A percentile compares a stretch with the other conserved stretches of the same genome.
phyloP scores from a whole-genome alignment of 345 rosid species.

The Noccaea caerulescens region DNA sequence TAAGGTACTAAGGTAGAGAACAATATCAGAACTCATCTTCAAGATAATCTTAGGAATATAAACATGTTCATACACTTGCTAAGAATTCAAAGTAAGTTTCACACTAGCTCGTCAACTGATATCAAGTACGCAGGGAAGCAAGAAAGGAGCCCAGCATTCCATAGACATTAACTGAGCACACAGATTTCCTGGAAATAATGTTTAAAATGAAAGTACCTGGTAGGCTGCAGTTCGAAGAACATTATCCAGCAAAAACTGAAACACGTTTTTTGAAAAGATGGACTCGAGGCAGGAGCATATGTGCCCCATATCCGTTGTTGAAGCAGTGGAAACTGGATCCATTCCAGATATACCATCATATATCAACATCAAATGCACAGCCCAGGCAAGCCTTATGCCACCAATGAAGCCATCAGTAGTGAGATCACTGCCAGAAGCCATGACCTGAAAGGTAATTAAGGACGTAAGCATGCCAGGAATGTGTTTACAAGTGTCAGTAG shows the following conservation, averaged over 20 bases:
- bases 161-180: slow-evolving; percentile 3
- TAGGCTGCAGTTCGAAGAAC: slow-evolving; percentile 87
- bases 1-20: slow-evolving; percentile 1
- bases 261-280: slow-evolving; percentile 74
- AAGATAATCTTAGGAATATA: not conserved
- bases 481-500: slow-evolving; percentile 18
- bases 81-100: not conserved
- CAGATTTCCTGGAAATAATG: not conserved
- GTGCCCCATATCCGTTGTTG: slow-evolving; percentile 66
- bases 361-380: slow-evolving; percentile 82
- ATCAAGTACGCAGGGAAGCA: slow-evolving; percentile 18
- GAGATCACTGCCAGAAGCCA: slow-evolving; percentile 62
- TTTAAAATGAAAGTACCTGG: slow-evolving; percentile 55
- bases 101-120: slow-evolving; percentile 15
- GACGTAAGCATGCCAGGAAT: slow-evolving; percentile 32
- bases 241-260: slow-evolving; percentile 79
- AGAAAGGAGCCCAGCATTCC: not conserved
- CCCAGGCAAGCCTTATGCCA: slow-evolving; percentile 87
- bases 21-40: slow-evolving; percentile 9
- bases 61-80: slow-evolving; percentile 16
- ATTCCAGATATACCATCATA: slow-evolving; percentile 61
- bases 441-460: slow-evolving; percentile 62
- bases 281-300: slow-evolving; percentile 74
- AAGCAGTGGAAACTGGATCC: slow-evolving; percentile 58
- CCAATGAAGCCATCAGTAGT: slow-evolving; percentile 75